Percentiles rank a stretch among this genome's conserved stretches.
Conservation (phyloP, 306 rosid species). For the Quercus mongolica region DNA sequence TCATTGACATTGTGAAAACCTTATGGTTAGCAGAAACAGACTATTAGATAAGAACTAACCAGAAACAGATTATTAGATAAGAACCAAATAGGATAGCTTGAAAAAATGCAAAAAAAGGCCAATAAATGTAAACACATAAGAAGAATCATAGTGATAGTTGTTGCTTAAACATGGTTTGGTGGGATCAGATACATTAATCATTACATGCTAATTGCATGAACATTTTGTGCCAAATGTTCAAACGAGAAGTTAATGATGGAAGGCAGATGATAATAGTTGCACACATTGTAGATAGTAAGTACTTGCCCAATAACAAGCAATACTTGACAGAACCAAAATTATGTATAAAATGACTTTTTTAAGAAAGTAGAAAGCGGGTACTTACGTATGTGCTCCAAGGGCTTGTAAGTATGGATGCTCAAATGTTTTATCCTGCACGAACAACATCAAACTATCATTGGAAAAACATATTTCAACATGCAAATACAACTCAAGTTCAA, state of each 20-base stretch:
- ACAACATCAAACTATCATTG: constrained; percentile 16
- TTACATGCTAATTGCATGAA: background rate
- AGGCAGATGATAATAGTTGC: background rate
- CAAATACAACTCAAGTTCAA: background rate
- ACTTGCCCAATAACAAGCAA: background rate
- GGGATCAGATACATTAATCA: background rate
- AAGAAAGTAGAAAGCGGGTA: too few species aligned
- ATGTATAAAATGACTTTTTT: background rate
- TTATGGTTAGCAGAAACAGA: too few species aligned
- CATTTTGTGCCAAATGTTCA: background rate
- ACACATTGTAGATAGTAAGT: background rate
- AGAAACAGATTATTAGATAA: too few species aligned
- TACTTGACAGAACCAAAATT: background rate
- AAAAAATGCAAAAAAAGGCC: too few species aligned
- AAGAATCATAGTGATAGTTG: too few species aligned
- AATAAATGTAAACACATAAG: too few species aligned
- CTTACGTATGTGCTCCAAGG: constrained; percentile 70
- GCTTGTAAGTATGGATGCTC: constrained; percentile 88
- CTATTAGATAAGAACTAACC: too few species aligned
- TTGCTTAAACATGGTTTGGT: background rate
- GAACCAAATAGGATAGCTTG: too few species aligned
- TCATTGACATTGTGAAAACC: too few species aligned
- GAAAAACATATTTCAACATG: background rate
- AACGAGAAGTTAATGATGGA: background rate
- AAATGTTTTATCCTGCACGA: constrained; percentile 89